Conservation (phyloP, 192 early-diverging fungal genomes). For the Chytriomyces hyalinus region DNA sequence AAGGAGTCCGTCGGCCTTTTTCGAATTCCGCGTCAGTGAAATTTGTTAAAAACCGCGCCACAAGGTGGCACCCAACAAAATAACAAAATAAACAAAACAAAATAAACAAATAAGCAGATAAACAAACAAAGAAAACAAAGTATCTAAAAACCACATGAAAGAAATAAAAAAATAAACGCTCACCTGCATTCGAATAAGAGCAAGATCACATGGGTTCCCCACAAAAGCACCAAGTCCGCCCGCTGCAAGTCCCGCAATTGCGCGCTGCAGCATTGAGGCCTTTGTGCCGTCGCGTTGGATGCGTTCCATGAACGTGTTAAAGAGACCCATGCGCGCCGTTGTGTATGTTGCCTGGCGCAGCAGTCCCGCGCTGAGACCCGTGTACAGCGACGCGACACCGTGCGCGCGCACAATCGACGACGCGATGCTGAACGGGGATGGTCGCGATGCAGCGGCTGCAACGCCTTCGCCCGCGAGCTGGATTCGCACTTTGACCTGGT, state of each 20-base stretch:
- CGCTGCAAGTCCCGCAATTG: slow-evolving; percentile 51
- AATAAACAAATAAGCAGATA: not conserved
- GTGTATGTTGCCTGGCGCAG: slow-evolving; percentile 64
- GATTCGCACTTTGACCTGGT: slow-evolving; percentile 56
- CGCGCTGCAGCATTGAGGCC: slow-evolving; percentile 50
- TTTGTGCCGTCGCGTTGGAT: slow-evolving; percentile 31
- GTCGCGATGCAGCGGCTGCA: slow-evolving; percentile 8
- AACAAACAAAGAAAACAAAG: not conserved
- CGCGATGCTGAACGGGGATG: slow-evolving; percentile 39
- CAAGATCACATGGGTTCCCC: slow-evolving; percentile 53
- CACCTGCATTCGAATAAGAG: slow-evolving; percentile 54
- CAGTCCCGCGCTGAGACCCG: slow-evolving; percentile 59
- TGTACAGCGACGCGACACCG: slow-evolving; percentile 46
- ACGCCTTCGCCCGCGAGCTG: slow-evolving; percentile 55
- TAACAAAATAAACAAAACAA: not conserved
- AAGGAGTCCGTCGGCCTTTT: slow-evolving; percentile 45
- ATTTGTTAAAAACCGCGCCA: not conserved
- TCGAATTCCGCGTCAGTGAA: not conserved
- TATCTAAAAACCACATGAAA: not conserved
- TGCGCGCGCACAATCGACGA: slow-evolving; percentile 36
- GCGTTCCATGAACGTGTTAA: slow-evolving; percentile 54
- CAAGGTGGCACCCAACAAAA: not conserved
- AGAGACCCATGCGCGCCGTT: slow-evolving; percentile 58
- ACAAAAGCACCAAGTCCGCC: slow-evolving; percentile 54
- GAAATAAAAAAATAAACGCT: not conserved